Percentiles rank a stretch among this genome's conserved stretches.
phyloP scores from a whole-genome alignment of 306 rosid species.

The Cicer pinnatifidum region DNA sequence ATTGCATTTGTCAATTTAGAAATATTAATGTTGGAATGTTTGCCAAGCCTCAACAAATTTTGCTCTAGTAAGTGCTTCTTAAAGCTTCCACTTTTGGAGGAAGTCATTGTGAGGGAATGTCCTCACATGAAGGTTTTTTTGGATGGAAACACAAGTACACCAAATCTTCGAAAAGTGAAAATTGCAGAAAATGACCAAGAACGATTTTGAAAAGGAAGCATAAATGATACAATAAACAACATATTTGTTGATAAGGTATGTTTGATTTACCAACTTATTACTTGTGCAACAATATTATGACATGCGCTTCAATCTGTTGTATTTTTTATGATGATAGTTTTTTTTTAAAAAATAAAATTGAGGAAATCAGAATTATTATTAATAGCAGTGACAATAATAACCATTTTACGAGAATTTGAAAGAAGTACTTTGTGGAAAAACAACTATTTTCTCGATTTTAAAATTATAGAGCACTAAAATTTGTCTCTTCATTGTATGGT shows the following conservation, averaged over 20 bases:
- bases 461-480: not conserved
- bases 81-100: not conserved
- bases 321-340: too few relatives aligned
- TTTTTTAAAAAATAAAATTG: too few relatives aligned
- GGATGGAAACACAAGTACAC: not conserved
- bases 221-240: not conserved
- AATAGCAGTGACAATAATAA: too few relatives aligned
- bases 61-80: not conserved
- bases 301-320: too few relatives aligned
- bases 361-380: too few relatives aligned
- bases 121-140: not conserved
- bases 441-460: too few relatives aligned
- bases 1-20: not conserved
- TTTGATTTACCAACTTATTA: too few relatives aligned
- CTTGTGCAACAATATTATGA: too few relatives aligned
- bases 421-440: too few relatives aligned
- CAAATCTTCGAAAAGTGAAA: slow-evolving; percentile 7
- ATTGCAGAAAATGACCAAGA: not conserved
- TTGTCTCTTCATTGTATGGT: not conserved
- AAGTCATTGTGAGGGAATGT: slow-evolving; percentile 11
- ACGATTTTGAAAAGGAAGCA: not conserved
- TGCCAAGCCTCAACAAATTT: not conserved
- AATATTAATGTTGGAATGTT: not conserved
- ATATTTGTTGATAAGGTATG: slow-evolving; percentile 22
- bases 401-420: too few relatives aligned